Evolutionary conservation across 108 stramenopile species (phyloP), one percentile per base, ranked within the genome.

Genomic region (Cyclotella choctawhatcheeana): DNA sequence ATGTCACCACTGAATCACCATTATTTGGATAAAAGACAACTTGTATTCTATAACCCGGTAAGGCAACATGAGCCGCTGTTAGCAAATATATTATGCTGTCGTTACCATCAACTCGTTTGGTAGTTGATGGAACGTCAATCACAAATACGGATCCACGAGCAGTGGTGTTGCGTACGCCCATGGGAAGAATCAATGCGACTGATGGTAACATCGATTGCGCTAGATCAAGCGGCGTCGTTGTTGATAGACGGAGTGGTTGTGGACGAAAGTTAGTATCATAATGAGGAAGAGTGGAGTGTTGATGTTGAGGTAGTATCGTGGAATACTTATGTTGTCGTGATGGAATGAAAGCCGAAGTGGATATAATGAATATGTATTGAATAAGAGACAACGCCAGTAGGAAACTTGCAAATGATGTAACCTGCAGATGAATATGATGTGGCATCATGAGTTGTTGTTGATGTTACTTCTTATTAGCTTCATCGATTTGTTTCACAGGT

Each of bases 111-210:
- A n/a, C 18, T 4, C 18, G 4, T 17, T n/a, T 50, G 13, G 12
- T n/a, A 20, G 12, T 50, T n/a, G 18, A 22, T 21, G n/a, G 4
- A 52, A 52, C 20, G 21, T 52, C 21, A 53, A 67, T 32, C 44
- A 51, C 62, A 50, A 78, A 78, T 34, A 69, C 77, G 16, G 70
- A 66, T 44, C 77, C 77, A 8, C 71, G 77, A 22, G 77, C 63
- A 21, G 77, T 78, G 62, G 69, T 72, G 24, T 78, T 78, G 44
- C 77, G 77, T 10, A 78, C 77, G 1, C 77, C 77, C 13, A 47
- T 52, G 31, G 77, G 77, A 18, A 60, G 30, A 22, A 78, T 61
- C 61, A 78, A 51, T 21, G 70, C 77, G 10, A 78, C 77, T 2
- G 67, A 59, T 22, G 77, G 77, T 14, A 34, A 32, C 20, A 22